Conservation (phyloP, 164 flowering plant genomes). For the Magnolia sinica region DNA sequence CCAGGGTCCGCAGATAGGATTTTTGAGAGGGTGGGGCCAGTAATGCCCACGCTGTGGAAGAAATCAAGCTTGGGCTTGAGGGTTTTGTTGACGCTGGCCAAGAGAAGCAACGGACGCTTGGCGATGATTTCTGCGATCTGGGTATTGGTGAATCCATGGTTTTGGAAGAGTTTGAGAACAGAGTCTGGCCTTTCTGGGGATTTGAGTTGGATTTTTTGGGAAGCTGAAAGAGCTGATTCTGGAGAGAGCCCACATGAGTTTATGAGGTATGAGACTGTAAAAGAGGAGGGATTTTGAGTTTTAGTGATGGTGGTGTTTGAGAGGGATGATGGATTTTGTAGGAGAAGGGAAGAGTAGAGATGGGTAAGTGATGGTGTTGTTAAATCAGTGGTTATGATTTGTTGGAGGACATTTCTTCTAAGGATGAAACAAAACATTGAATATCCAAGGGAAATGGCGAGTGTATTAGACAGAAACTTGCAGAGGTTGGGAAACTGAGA, state of each 20-base stretch:
- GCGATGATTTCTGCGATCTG: neutral
- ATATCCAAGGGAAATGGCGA: no score
- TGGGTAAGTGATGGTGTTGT: no score
- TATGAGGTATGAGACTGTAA: neutral
- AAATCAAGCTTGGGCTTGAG: neutral
- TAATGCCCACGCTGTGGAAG: neutral
- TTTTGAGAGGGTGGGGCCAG: neutral
- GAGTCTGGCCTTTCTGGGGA: neutral
- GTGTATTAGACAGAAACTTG: no score
- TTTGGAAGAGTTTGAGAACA: neutral
- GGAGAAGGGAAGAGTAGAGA: no score
- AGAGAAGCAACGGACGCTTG: neutral
- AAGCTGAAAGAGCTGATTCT: constrained; percentile 1
- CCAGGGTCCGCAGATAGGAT: neutral
- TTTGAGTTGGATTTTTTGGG: neutral
- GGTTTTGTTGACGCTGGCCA: neutral
- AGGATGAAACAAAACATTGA: no score
- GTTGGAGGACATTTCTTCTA: no score
- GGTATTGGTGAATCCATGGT: neutral
- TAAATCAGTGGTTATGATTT: no score
- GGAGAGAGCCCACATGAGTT: neutral
- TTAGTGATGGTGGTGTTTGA: neutral
- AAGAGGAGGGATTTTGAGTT: neutral
- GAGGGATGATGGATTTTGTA: no score
- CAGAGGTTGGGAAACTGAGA: no score